These are phyloP conservation scores for Eutrema yunnanense DNA, from an alignment of 345 rosid species.

Conservation along the genomic window DNA sequence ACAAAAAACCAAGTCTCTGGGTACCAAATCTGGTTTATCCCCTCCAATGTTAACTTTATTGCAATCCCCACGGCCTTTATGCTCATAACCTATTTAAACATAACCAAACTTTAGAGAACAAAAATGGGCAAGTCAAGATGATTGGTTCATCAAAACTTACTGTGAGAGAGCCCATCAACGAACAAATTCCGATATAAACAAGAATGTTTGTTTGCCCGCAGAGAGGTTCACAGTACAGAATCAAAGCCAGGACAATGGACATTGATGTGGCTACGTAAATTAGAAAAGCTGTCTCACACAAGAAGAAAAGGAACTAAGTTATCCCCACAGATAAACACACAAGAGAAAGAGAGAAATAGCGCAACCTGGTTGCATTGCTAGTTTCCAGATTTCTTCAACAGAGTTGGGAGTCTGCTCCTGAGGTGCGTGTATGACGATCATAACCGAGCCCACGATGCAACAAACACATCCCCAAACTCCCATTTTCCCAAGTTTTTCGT, in stretches of 20 bases:
- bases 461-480: slow-evolving; percentile 81
- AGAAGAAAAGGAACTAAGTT: background rate
- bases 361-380: slow-evolving; percentile 80
- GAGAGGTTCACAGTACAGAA: slow-evolving; percentile 81
- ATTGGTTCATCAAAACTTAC: slow-evolving; percentile 27
- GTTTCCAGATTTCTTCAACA: slow-evolving; percentile 71
- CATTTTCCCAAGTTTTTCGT: slow-evolving; percentile 68
- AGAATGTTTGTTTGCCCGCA: slow-evolving; percentile 78
- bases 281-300: slow-evolving; percentile 61
- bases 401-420: slow-evolving; percentile 77
- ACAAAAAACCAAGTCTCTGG: slow-evolving; percentile 91
- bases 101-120: background rate
- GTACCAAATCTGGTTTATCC: slow-evolving; percentile 68
- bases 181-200: slow-evolving; percentile 85
- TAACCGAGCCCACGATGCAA: slow-evolving; percentile 83
- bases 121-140: background rate
- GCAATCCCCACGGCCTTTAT: slow-evolving; percentile 96
- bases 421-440: slow-evolving; percentile 87
- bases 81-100: slow-evolving; percentile 65
- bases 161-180: slow-evolving; percentile 77
- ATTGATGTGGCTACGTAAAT: slow-evolving; percentile 60
- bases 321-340: background rate
- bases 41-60: slow-evolving; percentile 79
- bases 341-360: background rate
- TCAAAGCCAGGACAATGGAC: slow-evolving; percentile 63